These are phyloP conservation scores for Corchorus olitorius DNA, from an alignment of 345 rosid species.

Conservation along the genomic window DNA sequence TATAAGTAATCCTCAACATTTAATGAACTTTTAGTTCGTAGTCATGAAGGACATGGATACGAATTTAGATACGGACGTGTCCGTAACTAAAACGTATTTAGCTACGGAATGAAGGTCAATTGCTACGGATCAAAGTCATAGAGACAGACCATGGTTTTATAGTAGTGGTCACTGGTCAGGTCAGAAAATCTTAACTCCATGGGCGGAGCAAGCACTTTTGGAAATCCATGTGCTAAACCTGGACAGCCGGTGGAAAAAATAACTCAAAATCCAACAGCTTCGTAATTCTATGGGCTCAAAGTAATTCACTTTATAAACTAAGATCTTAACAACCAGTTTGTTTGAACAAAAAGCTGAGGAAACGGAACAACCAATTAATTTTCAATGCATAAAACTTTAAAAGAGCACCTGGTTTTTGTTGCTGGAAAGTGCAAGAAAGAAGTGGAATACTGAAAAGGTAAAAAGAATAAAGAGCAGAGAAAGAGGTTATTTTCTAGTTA, in stretches of 20 bases:
- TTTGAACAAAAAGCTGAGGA: too few species aligned
- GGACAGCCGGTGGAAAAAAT: neutral
- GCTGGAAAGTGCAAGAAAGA: neutral
- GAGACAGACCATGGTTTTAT: too few species aligned
- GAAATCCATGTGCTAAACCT: neutral
- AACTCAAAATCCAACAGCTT: neutral
- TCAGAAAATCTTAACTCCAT: neutral
- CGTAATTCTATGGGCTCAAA: conserved; percentile 1
- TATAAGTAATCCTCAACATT: too few species aligned
- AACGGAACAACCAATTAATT: too few species aligned
- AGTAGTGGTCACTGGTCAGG: neutral
- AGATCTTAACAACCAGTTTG: too few species aligned
- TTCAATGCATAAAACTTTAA: neutral
- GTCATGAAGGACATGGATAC: too few species aligned
- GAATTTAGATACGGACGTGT: too few species aligned
- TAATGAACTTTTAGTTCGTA: too few species aligned
- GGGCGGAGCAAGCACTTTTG: neutral
- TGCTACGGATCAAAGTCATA: too few species aligned
- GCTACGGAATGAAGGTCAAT: too few species aligned
- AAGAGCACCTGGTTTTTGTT: conserved; percentile 6
- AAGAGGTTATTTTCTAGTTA: neutral
- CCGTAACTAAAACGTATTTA: too few species aligned
- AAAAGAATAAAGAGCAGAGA: neutral
- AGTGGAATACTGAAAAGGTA: neutral
- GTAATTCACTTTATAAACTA: too few species aligned